A percentile compares a stretch with the other conserved stretches of the same genome.
phyloP scores from a whole-genome alignment of 2,329 filamentous ascomycete species.

The Penicillium glabrum region DNA sequence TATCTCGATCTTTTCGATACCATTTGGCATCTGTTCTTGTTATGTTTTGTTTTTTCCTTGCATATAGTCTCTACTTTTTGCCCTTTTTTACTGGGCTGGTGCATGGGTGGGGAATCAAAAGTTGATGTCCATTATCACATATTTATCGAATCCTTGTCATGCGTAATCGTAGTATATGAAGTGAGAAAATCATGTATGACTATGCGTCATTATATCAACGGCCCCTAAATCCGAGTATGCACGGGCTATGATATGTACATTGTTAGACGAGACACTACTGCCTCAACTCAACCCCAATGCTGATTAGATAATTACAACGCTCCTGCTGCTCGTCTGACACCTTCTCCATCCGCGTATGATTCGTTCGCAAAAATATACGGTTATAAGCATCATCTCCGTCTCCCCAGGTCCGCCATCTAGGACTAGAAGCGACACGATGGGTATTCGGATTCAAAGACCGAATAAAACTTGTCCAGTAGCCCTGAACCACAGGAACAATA shows the following conservation, averaged over 20 bases:
- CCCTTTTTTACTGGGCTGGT: slow-evolving; percentile 14
- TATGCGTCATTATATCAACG: not conserved
- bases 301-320: slow-evolving; percentile 51
- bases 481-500: slow-evolving; percentile 63
- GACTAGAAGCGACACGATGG: slow-evolving; percentile 46
- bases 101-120: slow-evolving; percentile 25
- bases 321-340: slow-evolving; percentile 40
- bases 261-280: slow-evolving; percentile 38
- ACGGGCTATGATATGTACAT: not conserved
- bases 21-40: slow-evolving; percentile 2
- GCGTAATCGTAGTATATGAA: not conserved
- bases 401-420: slow-evolving; percentile 53
- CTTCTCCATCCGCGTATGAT: slow-evolving; percentile 48
- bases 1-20: slow-evolving; percentile 3
- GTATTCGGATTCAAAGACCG: slow-evolving; percentile 65
- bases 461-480: slow-evolving; percentile 76
- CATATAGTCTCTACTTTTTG: slow-evolving; percentile 10
- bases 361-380: slow-evolving; percentile 47
- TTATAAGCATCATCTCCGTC: slow-evolving; percentile 27
- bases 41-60: slow-evolving; percentile 10
- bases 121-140: slow-evolving; percentile 10
- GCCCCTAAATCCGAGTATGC: not conserved
- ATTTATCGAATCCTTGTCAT: not conserved
- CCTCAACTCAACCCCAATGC: slow-evolving; percentile 49
- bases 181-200: not conserved